These are phyloP conservation scores for Paspalum vaginatum DNA, from an alignment of 176 grass and related monocot species.

Conservation along the genomic window DNA sequence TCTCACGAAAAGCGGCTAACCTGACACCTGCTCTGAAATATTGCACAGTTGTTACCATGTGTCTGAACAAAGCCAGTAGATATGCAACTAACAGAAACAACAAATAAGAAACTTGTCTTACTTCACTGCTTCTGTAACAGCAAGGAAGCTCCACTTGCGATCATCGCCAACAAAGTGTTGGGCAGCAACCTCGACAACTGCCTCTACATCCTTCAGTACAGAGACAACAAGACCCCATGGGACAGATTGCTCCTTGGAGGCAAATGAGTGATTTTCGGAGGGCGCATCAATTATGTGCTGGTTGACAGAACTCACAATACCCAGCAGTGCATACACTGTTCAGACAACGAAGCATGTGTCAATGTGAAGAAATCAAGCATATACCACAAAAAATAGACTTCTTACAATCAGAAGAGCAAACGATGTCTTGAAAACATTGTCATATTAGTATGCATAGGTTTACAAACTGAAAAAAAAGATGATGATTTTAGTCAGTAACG, in stretches of 20 bases:
- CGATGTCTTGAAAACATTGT: not conserved
- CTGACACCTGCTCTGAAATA: slow-evolving; percentile 72
- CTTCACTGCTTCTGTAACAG: slow-evolving; percentile 83
- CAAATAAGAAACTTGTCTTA: slow-evolving; percentile 48
- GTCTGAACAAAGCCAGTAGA: slow-evolving; percentile 21
- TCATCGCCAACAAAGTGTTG: slow-evolving; percentile 85
- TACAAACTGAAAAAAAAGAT: not conserved
- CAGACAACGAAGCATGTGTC: not conserved
- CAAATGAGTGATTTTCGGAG: slow-evolving; percentile 25
- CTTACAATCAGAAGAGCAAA: not conserved
- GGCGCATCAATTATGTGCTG: slow-evolving; percentile 94
- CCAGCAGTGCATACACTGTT: slow-evolving; percentile 95
- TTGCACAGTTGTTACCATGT: slow-evolving; percentile 15
- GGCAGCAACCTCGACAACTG: slow-evolving; percentile 88
- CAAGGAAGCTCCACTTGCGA: slow-evolving; percentile 89
- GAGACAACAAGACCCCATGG: slow-evolving; percentile 87
- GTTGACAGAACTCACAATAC: slow-evolving; percentile 85
- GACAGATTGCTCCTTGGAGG: slow-evolving; percentile 47
- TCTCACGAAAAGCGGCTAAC: slow-evolving; percentile 84
- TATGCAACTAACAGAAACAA: slow-evolving; percentile 32
- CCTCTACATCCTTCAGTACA: slow-evolving; percentile 84
- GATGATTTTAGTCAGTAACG: not conserved
- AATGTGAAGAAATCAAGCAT: slow-evolving; percentile 35
- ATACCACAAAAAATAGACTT: slow-evolving; percentile 18
- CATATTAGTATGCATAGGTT: slow-evolving; percentile 18